Evolutionary conservation across 2,329 filamentous ascomycete species (phyloP), one percentile per base, ranked within the genome.

Genomic region (Pyrenochaeta sp.): DNA sequence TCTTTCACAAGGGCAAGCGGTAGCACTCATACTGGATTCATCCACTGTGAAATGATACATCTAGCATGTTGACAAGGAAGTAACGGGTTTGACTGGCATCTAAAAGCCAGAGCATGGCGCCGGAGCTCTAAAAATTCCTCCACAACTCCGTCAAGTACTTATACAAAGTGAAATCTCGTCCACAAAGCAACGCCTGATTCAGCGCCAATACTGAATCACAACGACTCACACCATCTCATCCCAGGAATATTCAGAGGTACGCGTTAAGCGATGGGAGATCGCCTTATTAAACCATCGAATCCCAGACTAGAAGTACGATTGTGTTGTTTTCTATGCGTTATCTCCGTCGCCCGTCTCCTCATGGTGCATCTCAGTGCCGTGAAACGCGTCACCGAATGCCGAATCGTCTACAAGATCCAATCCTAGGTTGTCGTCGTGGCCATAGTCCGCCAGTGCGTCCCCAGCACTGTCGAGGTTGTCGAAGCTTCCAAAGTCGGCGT

Each of bases 331-430:
- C 58, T 66, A 75, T 47, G 61, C 65, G 52, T 68, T 66, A 22
- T 72, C 65, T 24, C 68, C 71, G 40, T 74, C 70, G 19, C 67
- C 71, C 36, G 68, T 65, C 44, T 72, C 71, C 22, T 71, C 69
- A 37, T 74, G 67, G 54, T 75, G 70, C 67, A 70, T 72, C 48
- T 76, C 75, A 15, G 72, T 77, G 2, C 71, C 74, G 27, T 78
- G 76, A 56, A 78, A 78, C n/a, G 76, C 76, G 46, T 78, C 76
- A 2, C 76, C 76, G 54, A 78, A 78, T 3, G 76, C 76, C 24
- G 75, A 77, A 55, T 78, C 73, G 43, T 78, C 75, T 3, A 78
- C 73, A 10, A 78, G 64, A 51, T 77, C 76, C 32, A 78, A 62
- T 2, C 72, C 76, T 64, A 78, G 68, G 39, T 66, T 73, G 28